These are phyloP conservation scores for Taiozyma sp. DNA, from an alignment of 1,139 yeast genomes.

Conservation along the genomic window DNA sequence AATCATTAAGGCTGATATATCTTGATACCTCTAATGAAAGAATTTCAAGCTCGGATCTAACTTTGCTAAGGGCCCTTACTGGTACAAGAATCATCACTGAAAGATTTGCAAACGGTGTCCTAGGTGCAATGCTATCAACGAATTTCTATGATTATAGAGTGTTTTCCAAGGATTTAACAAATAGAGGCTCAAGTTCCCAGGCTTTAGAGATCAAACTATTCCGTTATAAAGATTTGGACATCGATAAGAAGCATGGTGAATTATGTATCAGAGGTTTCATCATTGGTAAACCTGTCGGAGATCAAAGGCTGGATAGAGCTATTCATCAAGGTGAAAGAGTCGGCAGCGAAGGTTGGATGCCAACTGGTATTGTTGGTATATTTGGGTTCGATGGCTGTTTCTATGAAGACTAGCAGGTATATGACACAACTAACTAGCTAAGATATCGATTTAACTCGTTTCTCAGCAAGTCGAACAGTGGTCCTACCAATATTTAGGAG, in stretches of 20 bases:
- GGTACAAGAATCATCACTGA: conserved; percentile 52
- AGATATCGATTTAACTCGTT: too few species aligned
- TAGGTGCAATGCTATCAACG: conserved; percentile 55
- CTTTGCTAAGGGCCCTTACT: conserved; percentile 39
- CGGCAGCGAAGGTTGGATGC: conserved; percentile 60
- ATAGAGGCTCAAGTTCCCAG: conserved; percentile 30
- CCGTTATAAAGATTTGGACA: conserved; percentile 32
- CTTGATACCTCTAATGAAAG: conserved; percentile 17
- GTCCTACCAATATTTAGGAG: too few species aligned
- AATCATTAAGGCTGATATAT: conserved; percentile 36
- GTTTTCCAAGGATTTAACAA: conserved; percentile 27
- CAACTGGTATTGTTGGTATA: conserved; percentile 46
- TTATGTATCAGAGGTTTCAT: conserved; percentile 59
- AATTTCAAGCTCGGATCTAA: conserved; percentile 31
- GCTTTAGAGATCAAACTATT: conserved; percentile 35
- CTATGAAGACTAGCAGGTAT: conserved; percentile 29
- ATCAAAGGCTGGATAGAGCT: conserved; percentile 25
- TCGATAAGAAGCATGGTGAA: conserved; percentile 40
- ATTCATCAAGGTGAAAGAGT: conserved; percentile 28
- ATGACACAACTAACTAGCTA: too few species aligned
- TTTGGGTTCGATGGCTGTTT: conserved; percentile 76
- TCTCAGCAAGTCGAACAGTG: too few species aligned
- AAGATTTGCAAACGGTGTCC: conserved; percentile 37
- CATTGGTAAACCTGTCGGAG: conserved; percentile 45
- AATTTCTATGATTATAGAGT: conserved; percentile 61